A percentile compares a stretch with the other conserved stretches of the same genome.
These are phyloP conservation scores for Cladophialophora carrionii DNA, from an alignment of 2,329 filamentous ascomycete species.

Conservation along the genomic window DNA sequence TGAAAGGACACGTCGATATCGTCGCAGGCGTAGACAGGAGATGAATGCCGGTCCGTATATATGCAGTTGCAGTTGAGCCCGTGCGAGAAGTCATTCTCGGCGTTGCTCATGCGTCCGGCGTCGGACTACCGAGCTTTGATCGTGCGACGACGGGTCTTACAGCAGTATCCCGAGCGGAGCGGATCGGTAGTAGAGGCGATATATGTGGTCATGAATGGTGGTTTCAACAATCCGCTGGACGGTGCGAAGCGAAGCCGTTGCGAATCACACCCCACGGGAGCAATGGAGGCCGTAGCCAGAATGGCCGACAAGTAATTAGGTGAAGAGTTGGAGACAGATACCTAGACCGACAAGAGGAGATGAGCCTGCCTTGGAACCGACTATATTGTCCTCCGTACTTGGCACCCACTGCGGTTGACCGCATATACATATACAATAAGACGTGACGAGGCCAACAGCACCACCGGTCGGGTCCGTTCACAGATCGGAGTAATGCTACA, in stretches of 20 bases:
- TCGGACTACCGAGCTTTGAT: background rate
- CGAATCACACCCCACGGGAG: background rate
- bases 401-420: background rate
- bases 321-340: background rate
- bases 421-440: too few species aligned
- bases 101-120: background rate
- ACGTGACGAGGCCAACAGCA: too few species aligned
- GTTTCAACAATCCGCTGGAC: slow-evolving; percentile 11
- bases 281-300: background rate
- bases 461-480: too few species aligned
- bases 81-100: slow-evolving; percentile 12
- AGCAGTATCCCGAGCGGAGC: background rate
- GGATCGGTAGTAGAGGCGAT: background rate
- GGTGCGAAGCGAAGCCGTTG: slow-evolving; percentile 11
- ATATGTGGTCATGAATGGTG: slow-evolving; percentile 15
- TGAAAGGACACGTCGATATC: background rate
- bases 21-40: background rate
- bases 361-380: background rate
- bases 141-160: slow-evolving; percentile 4
- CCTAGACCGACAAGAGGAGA: background rate
- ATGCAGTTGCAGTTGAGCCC: background rate
- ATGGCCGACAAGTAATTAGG: background rate
- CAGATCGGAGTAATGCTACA: too few species aligned
- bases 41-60: too few species aligned
- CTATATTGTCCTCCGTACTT: background rate